Base-by-base conservation (phyloP, 495 filamentous ascomycete genomes). In the Daldinia childiae region DNA sequence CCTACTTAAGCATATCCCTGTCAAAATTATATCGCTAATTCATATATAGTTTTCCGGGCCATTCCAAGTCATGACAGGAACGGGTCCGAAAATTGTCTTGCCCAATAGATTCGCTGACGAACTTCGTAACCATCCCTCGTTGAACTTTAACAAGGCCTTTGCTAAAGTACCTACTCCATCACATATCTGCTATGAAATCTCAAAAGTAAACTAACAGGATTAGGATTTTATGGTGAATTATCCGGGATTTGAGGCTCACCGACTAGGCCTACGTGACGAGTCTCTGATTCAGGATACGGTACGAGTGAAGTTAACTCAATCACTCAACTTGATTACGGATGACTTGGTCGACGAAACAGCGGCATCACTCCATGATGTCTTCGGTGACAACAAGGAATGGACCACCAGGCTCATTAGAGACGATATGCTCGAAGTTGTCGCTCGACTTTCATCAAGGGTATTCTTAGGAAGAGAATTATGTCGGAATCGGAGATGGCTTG, bases 21-120 rank as follows among this genome's bases (percentile, higher is more conserved):
- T 32, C 50, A 5, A 36, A 29, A 27, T 8, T 15, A 7, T 32
- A 4, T 8, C 27, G 51, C 73, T 76, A 55, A 76, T 38, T 19
- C 6, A 19, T 36, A 36, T 39, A 11, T n/a, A 73, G 73, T 73
- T 70, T 30, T 73, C 73, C 30, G 77, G 73, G 2, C 75, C 77
- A 6, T 77, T 77, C 30, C 77, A 79, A 63, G 41, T 79, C 36
- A 74, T 79, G 43, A 73, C 77, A 1, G 71, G 56, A 69, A 74
- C 73, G 0, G 77, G 77, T 3, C 75, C 77, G 1, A 79, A 76
- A 55, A 74, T 87, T 52, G 66, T 87, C 39, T 60, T 87, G 45
- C 82, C 84, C 8, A 84, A 82, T n/a, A 78, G 74, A 51, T 84
- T 80, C 68, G 79, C 84, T 14, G 78, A 86, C 39, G 85, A 87